Conservation (phyloP, 768 basidiomycete species). For the Crassisporium funariophilum region DNA sequence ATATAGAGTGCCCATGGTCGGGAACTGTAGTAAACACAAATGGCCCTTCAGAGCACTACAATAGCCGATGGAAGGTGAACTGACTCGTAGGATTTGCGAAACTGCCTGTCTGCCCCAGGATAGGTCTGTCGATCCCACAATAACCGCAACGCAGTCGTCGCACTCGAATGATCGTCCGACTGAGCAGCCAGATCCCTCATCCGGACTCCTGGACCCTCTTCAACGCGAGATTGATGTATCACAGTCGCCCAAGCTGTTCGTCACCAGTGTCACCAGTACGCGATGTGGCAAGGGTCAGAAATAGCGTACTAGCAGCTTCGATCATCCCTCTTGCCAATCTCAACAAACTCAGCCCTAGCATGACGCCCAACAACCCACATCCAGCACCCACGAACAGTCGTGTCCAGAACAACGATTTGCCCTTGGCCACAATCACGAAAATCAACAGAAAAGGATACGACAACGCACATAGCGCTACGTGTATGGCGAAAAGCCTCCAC, state of each 20-base stretch:
- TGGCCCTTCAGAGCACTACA: background rate
- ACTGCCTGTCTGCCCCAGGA: constrained; percentile 32
- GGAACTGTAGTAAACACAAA: constrained; percentile 22
- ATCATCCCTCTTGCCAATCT: constrained; percentile 30
- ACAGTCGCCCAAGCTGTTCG: constrained; percentile 45
- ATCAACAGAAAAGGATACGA: constrained; percentile 36
- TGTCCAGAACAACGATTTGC: constrained; percentile 42
- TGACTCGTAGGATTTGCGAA: constrained; percentile 39
- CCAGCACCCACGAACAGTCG: constrained; percentile 38
- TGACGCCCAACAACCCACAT: constrained; percentile 34
- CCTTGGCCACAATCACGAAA: constrained; percentile 28
- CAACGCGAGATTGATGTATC: constrained; percentile 40
- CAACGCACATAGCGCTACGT: constrained; percentile 31
- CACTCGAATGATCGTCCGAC: constrained; percentile 31
- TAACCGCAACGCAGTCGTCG: constrained; percentile 31
- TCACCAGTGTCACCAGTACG: background rate
- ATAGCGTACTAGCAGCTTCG: constrained; percentile 38
- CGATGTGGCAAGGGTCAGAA: background rate
- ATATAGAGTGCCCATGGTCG: constrained; percentile 41
- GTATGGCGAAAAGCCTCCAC: constrained; percentile 31
- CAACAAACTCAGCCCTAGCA: constrained; percentile 33
- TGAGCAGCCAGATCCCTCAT: constrained; percentile 38
- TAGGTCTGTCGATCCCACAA: constrained; percentile 38
- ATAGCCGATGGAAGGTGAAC: constrained; percentile 12
- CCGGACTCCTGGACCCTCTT: constrained; percentile 33